Conservation (phyloP, 2,329 filamentous ascomycete species). For the Trichophyton schoenleinii region DNA sequence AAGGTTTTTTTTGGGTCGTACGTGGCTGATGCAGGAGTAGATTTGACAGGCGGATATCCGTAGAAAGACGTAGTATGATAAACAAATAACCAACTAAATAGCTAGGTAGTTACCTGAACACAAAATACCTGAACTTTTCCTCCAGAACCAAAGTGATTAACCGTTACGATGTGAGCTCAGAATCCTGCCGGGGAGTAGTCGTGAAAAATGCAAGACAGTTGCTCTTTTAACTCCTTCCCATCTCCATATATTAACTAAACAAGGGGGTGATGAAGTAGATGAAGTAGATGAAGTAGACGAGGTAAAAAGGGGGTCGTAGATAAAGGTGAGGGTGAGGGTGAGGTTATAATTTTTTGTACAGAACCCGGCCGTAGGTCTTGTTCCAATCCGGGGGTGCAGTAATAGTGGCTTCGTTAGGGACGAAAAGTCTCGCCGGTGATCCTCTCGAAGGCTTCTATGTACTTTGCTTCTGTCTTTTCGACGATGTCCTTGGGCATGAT, state of each 20-base stretch:
- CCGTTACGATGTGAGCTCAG: not conserved
- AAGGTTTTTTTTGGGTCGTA: not conserved
- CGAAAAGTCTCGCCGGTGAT: slow-evolving; percentile 43
- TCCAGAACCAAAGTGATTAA: not conserved
- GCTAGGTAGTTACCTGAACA: not conserved
- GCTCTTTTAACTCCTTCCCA: not conserved
- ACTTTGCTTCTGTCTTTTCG: slow-evolving; percentile 56
- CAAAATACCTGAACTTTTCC: not conserved
- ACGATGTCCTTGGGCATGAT: slow-evolving; percentile 60
- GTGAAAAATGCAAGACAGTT: not conserved
- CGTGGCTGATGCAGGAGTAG: not conserved
- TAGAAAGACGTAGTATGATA: not conserved
- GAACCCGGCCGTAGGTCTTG: slow-evolving; percentile 6
- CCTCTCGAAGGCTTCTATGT: slow-evolving; percentile 61
- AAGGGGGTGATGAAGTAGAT: too few species aligned
- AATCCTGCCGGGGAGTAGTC: not conserved
- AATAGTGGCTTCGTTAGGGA: not conserved
- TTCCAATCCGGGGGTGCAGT: slow-evolving; percentile 3
- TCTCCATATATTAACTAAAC: not conserved
- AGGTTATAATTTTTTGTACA: slow-evolving; percentile 9
- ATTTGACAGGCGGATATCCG: not conserved
- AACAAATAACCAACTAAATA: not conserved
- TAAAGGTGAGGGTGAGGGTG: not conserved
- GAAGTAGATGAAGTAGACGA: not conserved
- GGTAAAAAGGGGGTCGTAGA: not conserved